phyloP scores from a whole-genome alignment of 192 early-diverging fungal species.

The Lobosporangium transversale region DNA sequence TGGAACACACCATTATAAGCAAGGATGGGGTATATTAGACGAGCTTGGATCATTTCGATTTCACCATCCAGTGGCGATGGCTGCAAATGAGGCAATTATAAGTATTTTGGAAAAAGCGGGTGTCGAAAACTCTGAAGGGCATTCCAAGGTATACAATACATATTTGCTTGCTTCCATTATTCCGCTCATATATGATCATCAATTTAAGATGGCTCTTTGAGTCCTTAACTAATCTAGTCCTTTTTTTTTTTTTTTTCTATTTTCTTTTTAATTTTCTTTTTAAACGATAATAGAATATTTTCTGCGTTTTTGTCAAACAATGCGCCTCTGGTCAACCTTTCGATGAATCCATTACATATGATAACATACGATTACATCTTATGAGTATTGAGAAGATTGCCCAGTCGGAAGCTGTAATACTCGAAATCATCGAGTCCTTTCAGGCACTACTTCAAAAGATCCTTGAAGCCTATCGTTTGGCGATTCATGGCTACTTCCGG shows the following conservation, averaged over 20 bases:
- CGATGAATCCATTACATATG: conserved; percentile 29
- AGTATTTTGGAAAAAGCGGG: conserved; percentile 15
- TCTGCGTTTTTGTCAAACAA: conserved; percentile 49
- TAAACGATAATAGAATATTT: conserved; percentile 46
- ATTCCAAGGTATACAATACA: conserved; percentile 42
- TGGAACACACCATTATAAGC: conserved; percentile 65
- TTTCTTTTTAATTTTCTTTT: too few relatives aligned
- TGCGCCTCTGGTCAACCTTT: conserved; percentile 50
- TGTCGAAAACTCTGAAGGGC: conserved; percentile 20
- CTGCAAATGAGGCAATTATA: conserved; percentile 24
- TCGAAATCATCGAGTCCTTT: conserved; percentile 28
- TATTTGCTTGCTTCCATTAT: too few relatives aligned
- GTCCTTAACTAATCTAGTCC: background rate
- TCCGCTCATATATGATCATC: background rate
- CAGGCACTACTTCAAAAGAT: conserved; percentile 22
- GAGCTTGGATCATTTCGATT: conserved; percentile 52
- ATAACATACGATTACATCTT: conserved; percentile 28
- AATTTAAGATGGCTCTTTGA: background rate
- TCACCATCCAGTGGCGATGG: conserved; percentile 43
- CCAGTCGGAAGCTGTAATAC: background rate
- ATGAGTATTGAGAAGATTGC: conserved; percentile 23
- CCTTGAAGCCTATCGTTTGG: conserved; percentile 32
- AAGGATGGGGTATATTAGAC: conserved; percentile 67
- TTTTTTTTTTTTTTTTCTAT: background rate
- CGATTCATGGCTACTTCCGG: conserved; percentile 41